phyloP scores from a whole-genome alignment of 352 stramenopile genomes.

The Phytophthora sp. region DNA sequence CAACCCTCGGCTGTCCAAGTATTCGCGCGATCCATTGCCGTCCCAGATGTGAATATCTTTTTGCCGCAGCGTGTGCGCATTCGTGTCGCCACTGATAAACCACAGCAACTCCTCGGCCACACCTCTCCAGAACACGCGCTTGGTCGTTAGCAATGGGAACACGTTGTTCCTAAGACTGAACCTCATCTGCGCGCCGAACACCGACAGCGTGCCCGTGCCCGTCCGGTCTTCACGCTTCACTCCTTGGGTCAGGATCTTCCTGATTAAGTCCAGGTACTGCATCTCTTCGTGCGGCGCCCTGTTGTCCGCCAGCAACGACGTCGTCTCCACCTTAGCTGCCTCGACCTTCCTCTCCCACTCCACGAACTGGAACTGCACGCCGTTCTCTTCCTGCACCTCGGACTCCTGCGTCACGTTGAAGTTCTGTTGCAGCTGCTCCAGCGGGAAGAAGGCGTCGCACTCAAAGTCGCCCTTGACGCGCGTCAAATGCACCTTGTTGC shows the following conservation, averaged over 20 bases:
- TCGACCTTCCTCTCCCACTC: slow-evolving; percentile 52
- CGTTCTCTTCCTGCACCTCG: slow-evolving; percentile 78
- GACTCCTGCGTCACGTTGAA: slow-evolving; percentile 54
- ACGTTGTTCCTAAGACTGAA: slow-evolving; percentile 95
- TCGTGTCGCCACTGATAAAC: slow-evolving; percentile 99
- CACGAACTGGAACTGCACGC: slow-evolving; percentile 77
- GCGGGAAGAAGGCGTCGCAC: slow-evolving; percentile 94
- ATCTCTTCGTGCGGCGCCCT: slow-evolving; percentile 61
- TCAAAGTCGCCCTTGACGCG: slow-evolving; percentile 84
- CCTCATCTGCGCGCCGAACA: slow-evolving; percentile 98
- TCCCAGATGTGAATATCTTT: slow-evolving; percentile 99
- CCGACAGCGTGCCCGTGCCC: slow-evolving; percentile 97
- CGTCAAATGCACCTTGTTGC: slow-evolving; percentile 92
- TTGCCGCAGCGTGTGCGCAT: slow-evolving; percentile 94
- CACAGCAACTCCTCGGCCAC: slow-evolving; percentile 99
- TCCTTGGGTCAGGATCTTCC: slow-evolving; percentile 96
- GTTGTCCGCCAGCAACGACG: slow-evolving; percentile 8
- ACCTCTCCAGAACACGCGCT: slow-evolving; percentile 99
- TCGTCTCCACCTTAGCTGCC: background rate
- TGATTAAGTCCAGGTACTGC: slow-evolving; percentile 94
- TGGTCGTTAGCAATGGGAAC: slow-evolving; percentile 99
- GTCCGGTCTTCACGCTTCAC: slow-evolving; percentile 96
- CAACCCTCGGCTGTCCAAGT: slow-evolving; percentile 93
- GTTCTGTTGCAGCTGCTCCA: slow-evolving; percentile 64
- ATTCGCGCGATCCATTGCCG: slow-evolving; percentile 98